Conservation (phyloP, 2,329 filamentous ascomycete genomes). For the Fusarium sp. region DNA sequence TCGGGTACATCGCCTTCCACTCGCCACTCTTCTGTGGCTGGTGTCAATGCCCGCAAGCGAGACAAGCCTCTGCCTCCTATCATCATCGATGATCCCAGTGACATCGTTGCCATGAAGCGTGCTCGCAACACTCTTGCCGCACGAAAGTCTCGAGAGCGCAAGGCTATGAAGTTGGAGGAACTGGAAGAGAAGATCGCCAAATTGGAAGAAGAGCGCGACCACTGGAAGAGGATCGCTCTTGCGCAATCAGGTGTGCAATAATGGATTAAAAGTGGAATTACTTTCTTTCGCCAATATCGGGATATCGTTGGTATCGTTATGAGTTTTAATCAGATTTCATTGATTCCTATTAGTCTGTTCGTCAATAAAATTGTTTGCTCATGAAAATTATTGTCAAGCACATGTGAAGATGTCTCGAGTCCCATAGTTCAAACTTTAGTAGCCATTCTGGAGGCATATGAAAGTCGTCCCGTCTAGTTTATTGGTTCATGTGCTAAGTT, state of each 20-base stretch:
- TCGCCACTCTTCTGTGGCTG: conserved; percentile 76
- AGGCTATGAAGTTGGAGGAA: conserved; percentile 79
- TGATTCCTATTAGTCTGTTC: conserved; percentile 15
- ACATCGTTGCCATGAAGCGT: conserved; percentile 88
- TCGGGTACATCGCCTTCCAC: conserved; percentile 58
- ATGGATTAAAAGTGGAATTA: conserved; percentile 49
- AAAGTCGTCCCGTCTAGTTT: neutral
- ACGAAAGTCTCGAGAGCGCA: conserved; percentile 90
- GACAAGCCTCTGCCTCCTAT: conserved; percentile 86
- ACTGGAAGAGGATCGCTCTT: conserved; percentile 71
- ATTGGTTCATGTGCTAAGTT: too few relatives aligned
- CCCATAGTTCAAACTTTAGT: too few relatives aligned
- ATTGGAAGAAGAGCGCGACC: conserved; percentile 73
- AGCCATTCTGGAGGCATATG: neutral
- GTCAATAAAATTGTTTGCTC: conserved; percentile 21
- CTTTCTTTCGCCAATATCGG: conserved; percentile 45
- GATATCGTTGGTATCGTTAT: conserved; percentile 37
- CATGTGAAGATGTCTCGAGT: neutral
- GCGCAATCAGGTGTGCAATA: conserved; percentile 54
- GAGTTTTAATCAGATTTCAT: conserved; percentile 34
- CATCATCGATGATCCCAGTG: conserved; percentile 77
- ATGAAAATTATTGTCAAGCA: neutral
- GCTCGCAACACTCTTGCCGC: conserved; percentile 93
- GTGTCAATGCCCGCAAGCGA: conserved; percentile 79
- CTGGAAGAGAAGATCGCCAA: conserved; percentile 80